phyloP scores from a whole-genome alignment of 2,329 filamentous ascomycete species.

The Tolypocladium tropicale region DNA sequence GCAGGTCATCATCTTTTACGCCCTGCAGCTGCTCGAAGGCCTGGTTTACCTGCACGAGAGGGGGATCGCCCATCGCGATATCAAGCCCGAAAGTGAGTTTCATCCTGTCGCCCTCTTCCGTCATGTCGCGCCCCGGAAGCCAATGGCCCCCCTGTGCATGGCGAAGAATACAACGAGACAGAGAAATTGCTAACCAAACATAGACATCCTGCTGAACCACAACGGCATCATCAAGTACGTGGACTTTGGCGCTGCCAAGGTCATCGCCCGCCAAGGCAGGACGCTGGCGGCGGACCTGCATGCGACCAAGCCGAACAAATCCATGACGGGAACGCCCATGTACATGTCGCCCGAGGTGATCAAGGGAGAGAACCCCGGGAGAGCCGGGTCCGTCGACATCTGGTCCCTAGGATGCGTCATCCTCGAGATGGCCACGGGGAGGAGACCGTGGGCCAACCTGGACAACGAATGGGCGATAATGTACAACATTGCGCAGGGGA shows the following conservation, averaged over 20 bases:
- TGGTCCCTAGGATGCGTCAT: conserved; percentile 97
- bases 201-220: conserved; percentile 90
- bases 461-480: conserved; percentile 99
- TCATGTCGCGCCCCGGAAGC: neutral
- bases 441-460: conserved; percentile 86
- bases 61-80: conserved; percentile 89
- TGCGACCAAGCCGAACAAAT: conserved; percentile 62
- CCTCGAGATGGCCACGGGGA: conserved; percentile 92
- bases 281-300: conserved; percentile 59
- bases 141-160: no score
- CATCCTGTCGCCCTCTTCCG: neutral
- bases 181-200: conserved; percentile 7
- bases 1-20: conserved; percentile 94
- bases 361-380: conserved; percentile 72
- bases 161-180: neutral
- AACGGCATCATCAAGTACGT: conserved; percentile 99
- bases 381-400: conserved; percentile 81
- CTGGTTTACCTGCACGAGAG: conserved; percentile 88
- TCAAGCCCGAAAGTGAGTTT: conserved; percentile 85
- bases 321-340: conserved; percentile 97
- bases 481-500: conserved; percentile 99
- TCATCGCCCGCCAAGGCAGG: conserved; percentile 87
- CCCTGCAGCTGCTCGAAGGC: conserved; percentile 85
- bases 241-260: conserved; percentile 94
- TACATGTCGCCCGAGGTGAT: conserved; percentile 99